Evolutionary conservation across 1,284 basidiomycete genomes (phyloP).

Genomic region (Ustilago nuda): DNA sequence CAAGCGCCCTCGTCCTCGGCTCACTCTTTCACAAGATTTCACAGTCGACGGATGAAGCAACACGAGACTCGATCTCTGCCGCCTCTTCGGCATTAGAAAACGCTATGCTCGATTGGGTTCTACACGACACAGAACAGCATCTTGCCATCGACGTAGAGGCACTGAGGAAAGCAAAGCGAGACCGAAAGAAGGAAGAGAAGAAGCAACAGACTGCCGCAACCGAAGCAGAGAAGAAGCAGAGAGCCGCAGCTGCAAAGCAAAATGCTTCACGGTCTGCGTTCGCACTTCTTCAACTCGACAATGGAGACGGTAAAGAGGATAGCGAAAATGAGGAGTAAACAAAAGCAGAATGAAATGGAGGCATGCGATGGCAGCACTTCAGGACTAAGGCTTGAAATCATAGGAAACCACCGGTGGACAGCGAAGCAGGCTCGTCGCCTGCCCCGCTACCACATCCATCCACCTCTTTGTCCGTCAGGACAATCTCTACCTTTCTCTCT

Average conservation of each 20-base stretch:
- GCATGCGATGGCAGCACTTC: neutral
- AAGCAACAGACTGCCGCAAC: slow-evolving; percentile 22
- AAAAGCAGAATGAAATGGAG: neutral
- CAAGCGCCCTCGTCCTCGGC: slow-evolving; percentile 41
- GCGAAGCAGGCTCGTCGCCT: slow-evolving; percentile 30
- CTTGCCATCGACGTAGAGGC: slow-evolving; percentile 53
- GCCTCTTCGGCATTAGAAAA: slow-evolving; percentile 20
- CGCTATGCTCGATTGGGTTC: slow-evolving; percentile 42
- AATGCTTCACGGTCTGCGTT: slow-evolving; percentile 28
- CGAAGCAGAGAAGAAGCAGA: slow-evolving; percentile 25
- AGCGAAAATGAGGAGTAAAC: slow-evolving; percentile 22
- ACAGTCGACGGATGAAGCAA: slow-evolving; percentile 23
- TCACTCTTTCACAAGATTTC: slow-evolving; percentile 39
- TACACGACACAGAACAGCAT: slow-evolving; percentile 34
- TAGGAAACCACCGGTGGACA: slow-evolving; percentile 44
- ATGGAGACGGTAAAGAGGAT: slow-evolving; percentile 23
- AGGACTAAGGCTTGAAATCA: slow-evolving; percentile 11
- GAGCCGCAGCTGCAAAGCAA: slow-evolving; percentile 19
- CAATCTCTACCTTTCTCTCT: slow-evolving; percentile 38
- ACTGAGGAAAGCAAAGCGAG: slow-evolving; percentile 43
- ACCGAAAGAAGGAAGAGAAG: slow-evolving; percentile 48
- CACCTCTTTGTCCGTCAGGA: slow-evolving; percentile 34
- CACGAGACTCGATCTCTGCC: slow-evolving; percentile 21
- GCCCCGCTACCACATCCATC: slow-evolving; percentile 32
- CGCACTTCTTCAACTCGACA: slow-evolving; percentile 32